Evolutionary conservation across 2,329 filamentous ascomycete genomes (phyloP), one percentile per base, ranked within the genome.

Genomic region (Ilyonectria sp.): DNA sequence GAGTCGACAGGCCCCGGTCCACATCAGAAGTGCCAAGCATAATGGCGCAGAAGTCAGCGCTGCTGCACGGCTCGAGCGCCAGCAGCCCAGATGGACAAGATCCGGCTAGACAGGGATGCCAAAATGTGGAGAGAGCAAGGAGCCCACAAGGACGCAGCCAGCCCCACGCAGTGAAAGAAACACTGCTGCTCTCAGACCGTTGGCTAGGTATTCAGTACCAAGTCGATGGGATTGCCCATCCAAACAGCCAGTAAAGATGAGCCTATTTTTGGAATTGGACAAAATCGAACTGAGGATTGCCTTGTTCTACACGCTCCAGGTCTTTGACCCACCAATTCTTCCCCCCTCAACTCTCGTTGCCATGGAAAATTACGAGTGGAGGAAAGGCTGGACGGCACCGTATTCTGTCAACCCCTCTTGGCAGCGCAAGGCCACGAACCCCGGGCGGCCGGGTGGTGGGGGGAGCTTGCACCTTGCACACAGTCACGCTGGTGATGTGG

Each of bases 101-200:
- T 69, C 67, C 44, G 63, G 50, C 67, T 69, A 47, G 50, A 63
- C 63, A 67, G 60, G 63, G 63, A 69, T 69, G 11, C 26, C 55
- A 67, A 61, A 69, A 57, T 69, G 67, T 69, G 67, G 67, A 69
- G 67, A 67, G 63, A 65, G 61, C 59, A 54, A 57, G 33, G 50
- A 56, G 47, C 44, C 59, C 57, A 40, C 44, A 62, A 47, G 52
- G 46, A 58, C 43, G 60, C 56, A 56, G 44, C 60, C 52, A 46
- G 64, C 35, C 59, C 56, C 63, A 65, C 50, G 63, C 57, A 60
- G 61, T 37, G 19, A 55, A 52, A 56, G 52, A 65, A 54, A 55
- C 60, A 62, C 52, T 23, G 21, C 46, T 63, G 31, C 23, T 49
- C 21, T 10, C 40, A 53, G 60, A 49, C 53, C 50, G 43, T 55